Evolutionary conservation across 2,329 filamentous ascomycete genomes (phyloP).

Genomic region (Aspergillus sp.): DNA sequence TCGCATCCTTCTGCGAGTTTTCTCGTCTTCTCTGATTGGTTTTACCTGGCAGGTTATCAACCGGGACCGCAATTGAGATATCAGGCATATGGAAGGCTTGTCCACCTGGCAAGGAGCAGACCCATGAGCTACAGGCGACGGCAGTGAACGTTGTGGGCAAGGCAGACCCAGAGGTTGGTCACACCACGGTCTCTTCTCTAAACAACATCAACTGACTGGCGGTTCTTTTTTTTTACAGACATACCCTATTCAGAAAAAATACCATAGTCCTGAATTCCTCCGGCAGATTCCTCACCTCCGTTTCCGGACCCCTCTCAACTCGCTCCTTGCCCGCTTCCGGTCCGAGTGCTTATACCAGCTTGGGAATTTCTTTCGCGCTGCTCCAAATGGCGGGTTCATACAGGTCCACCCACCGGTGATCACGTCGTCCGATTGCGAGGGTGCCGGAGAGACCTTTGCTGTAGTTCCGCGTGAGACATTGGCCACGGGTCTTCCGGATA

Average conservation of each 20-base stretch:
- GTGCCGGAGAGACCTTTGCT: slow-evolving; percentile 89
- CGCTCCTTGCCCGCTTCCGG: slow-evolving; percentile 75
- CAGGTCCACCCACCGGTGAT: slow-evolving; percentile 90
- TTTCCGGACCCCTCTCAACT: slow-evolving; percentile 75
- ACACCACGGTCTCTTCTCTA: slow-evolving; percentile 1
- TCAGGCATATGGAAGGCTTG: slow-evolving; percentile 75
- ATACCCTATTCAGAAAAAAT: slow-evolving; percentile 95
- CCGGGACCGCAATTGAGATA: slow-evolving; percentile 76
- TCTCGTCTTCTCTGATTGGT: slow-evolving; percentile 7
- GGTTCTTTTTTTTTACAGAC: slow-evolving; percentile 55
- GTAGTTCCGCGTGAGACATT: slow-evolving; percentile 52
- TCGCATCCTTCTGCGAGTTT: slow-evolving; percentile 19
- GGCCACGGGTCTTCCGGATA: slow-evolving; percentile 11
- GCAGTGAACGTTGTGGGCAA: slow-evolving; percentile 69
- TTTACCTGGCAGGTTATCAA: slow-evolving; percentile 63
- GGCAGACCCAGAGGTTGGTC: slow-evolving; percentile 73
- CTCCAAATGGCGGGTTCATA: slow-evolving; percentile 58
- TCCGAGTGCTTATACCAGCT: slow-evolving; percentile 75
- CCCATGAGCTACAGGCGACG: slow-evolving; percentile 76
- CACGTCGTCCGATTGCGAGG: slow-evolving; percentile 96
- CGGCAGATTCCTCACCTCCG: slow-evolving; percentile 86
- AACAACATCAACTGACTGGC: background rate
- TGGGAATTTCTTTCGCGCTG: slow-evolving; percentile 69
- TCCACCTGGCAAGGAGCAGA: slow-evolving; percentile 65
- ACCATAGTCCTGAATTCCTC: slow-evolving; percentile 84